phyloP scores from a whole-genome alignment of 2,329 filamentous ascomycete genomes.

The Exophiala aquamarina region DNA sequence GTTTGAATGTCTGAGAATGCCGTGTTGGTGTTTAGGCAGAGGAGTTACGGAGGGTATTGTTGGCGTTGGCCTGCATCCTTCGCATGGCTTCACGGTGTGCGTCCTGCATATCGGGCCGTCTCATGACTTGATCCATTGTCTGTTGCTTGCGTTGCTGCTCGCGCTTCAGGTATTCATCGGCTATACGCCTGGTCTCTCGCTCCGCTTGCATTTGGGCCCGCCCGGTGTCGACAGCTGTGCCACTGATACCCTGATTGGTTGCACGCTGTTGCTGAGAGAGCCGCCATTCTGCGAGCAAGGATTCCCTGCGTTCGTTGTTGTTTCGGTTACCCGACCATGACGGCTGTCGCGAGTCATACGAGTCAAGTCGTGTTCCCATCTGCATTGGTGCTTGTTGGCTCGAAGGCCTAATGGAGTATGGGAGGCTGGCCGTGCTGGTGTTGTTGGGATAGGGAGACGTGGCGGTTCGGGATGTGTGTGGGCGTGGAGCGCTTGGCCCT shows the following conservation, averaged over 20 bases:
- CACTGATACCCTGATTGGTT: conserved; percentile 27
- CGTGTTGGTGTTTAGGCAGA: too few relatives aligned
- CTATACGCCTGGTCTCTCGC: conserved; percentile 62
- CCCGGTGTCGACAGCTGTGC: conserved; percentile 37
- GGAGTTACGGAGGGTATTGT: conserved; percentile 30
- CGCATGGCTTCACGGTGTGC: conserved; percentile 77
- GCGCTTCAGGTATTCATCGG: conserved; percentile 57
- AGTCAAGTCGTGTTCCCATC: conserved; percentile 47
- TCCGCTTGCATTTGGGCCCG: conserved; percentile 56
- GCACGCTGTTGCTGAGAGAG: conserved; percentile 64
- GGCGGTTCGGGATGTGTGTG: conserved; percentile 8
- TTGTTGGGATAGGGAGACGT: background rate
- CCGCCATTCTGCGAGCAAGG: conserved; percentile 66
- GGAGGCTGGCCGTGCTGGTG: conserved; percentile 3
- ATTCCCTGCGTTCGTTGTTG: conserved; percentile 38
- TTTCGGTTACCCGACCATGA: conserved; percentile 6
- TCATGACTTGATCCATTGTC: conserved; percentile 72
- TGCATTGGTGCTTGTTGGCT: conserved; percentile 10
- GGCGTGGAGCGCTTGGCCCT: background rate
- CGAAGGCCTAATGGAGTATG: conserved; percentile 2
- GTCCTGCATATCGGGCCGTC: conserved; percentile 70
- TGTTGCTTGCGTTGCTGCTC: conserved; percentile 61
- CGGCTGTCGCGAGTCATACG: conserved; percentile 22
- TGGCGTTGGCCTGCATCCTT: conserved; percentile 68
- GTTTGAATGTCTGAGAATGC: too few relatives aligned